phyloP scores from a whole-genome alignment of 2,329 filamentous ascomycete genomes.

The Pseudogymnoascus sp. region DNA sequence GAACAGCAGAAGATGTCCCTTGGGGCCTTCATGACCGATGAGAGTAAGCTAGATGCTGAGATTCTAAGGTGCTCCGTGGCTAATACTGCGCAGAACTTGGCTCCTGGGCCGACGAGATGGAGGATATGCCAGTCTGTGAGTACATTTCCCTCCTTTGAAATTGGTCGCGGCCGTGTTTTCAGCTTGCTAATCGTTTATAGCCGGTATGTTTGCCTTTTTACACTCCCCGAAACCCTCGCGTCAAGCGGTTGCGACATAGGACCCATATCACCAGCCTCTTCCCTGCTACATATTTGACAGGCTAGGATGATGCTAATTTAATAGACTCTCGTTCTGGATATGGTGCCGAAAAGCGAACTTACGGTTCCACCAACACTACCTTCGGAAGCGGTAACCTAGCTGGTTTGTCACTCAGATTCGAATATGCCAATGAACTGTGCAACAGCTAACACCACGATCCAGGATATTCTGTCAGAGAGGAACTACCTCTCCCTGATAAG shows the following conservation, averaged over 20 bases:
- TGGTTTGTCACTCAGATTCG: slow-evolving; percentile 20
- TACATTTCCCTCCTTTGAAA: slow-evolving; percentile 1
- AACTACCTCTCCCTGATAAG: slow-evolving; percentile 78
- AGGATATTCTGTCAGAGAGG: slow-evolving; percentile 62
- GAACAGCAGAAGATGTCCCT: slow-evolving; percentile 96
- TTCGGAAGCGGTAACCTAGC: slow-evolving; percentile 25
- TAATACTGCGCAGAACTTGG: slow-evolving; percentile 52
- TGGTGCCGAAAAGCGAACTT: slow-evolving; percentile 26
- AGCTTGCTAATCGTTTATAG: slow-evolving; percentile 24
- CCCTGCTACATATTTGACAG: not conserved
- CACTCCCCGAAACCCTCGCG: not conserved
- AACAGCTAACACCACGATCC: slow-evolving; percentile 15
- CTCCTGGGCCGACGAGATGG: slow-evolving; percentile 99
- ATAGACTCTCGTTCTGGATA: slow-evolving; percentile 29
- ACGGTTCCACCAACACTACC: slow-evolving; percentile 25
- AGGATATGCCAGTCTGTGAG: slow-evolving; percentile 50
- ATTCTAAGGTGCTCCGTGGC: slow-evolving; percentile 37
- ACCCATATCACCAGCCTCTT: not conserved
- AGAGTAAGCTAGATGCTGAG: slow-evolving; percentile 56
- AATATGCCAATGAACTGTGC: slow-evolving; percentile 3
- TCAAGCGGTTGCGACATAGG: not conserved
- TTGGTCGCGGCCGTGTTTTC: not conserved
- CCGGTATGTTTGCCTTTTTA: slow-evolving; percentile 24
- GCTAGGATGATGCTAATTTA: slow-evolving; percentile 10
- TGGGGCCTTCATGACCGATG: slow-evolving; percentile 87